Evolutionary conservation across 805 yeast genomes (phyloP).

Genomic region (Kuraishia cidri): DNA sequence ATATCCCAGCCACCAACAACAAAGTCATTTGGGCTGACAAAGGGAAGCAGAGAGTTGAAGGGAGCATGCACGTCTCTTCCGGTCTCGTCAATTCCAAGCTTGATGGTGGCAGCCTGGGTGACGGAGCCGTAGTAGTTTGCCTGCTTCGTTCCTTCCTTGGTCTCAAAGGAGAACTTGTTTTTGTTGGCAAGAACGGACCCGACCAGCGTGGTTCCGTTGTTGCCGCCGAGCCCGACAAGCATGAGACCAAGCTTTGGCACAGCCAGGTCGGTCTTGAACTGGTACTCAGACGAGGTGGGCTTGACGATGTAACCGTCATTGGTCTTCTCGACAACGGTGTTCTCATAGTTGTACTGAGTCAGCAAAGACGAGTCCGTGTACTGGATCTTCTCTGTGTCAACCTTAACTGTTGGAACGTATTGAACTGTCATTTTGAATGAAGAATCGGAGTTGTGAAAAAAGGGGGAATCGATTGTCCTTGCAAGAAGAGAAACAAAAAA

Average conservation of each 20-base stretch:
- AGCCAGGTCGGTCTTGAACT: constrained; percentile 76
- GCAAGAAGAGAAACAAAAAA: no score
- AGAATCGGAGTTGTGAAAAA: no score
- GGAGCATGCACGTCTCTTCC: constrained; percentile 92
- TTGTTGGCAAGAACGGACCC: constrained; percentile 84
- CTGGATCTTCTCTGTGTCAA: constrained; percentile 42
- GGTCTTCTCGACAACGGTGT: constrained; percentile 56
- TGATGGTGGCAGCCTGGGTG: constrained; percentile 85
- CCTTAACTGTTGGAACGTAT: constrained; percentile 35
- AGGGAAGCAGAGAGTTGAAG: constrained; percentile 80
- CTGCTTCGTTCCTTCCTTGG: constrained; percentile 65
- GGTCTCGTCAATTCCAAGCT: constrained; percentile 73
- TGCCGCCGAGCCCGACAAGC: constrained; percentile 94
- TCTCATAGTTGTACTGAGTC: constrained; percentile 64
- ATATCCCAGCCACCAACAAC: constrained; percentile 96
- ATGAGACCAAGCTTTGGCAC: constrained; percentile 82
- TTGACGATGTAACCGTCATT: constrained; percentile 53
- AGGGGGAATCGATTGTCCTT: no score
- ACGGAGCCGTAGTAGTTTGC: constrained; percentile 90
- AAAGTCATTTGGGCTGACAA: constrained; percentile 85
- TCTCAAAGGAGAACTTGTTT: constrained; percentile 66
- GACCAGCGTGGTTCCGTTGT: constrained; percentile 88
- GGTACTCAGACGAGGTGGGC: constrained; percentile 65
- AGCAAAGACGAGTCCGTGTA: constrained; percentile 41
- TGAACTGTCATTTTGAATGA: constrained; percentile 18